Base-by-base conservation (phyloP, 2,329 filamentous ascomycete species). In the Rhynchosporium secalis region DNA sequence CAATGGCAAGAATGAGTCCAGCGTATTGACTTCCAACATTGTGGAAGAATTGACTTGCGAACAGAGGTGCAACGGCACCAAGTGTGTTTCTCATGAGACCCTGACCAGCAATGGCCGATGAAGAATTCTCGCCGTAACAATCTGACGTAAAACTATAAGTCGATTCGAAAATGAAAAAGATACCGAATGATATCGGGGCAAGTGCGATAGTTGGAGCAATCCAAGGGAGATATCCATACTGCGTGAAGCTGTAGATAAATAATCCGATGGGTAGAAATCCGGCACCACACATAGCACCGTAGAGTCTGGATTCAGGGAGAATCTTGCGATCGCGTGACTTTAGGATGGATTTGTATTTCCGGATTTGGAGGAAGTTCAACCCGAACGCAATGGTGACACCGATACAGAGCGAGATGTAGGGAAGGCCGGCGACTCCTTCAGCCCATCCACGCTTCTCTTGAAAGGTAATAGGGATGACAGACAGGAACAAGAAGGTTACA, bases 61-160 rank as follows among this genome's bases (percentile, higher is more conserved):
- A 83, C 1, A 96, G 78, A 0, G 92, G 92, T 65, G 96, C 95
- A 0, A 86, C 77, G 3, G 91, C 92, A 10, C 88, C 91, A 0
- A 96, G 78, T 2, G 96, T 79, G 71, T 96, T 96, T 9, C 92
- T 84, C 71, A 90, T 93, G 72, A 91, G 92, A 26, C 86, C 89
- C 77, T 96, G 91, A 0, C 91, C 91, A 0, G 92, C 92, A 12
- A 96, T 79, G 0, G 92, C 92, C 1, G 90, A 94, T 33, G 88
- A 92, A 0, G 92, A 91, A 69, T 93, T 96, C 6, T 83, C 80
- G 71, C 92, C 88, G 74, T 96, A 96, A 2, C 87, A 88, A 72
- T 96, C 92, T 29, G 92, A 91, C 1, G 96, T 81, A 70, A 95
- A 96, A 74, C 96, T 96, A 78, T 96, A 96, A 0, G 91, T 90